Percentiles rank a stretch among this genome's conserved stretches.
phyloP scores from a whole-genome alignment of 768 basidiomycete species.

The Boletus coccyginus region DNA sequence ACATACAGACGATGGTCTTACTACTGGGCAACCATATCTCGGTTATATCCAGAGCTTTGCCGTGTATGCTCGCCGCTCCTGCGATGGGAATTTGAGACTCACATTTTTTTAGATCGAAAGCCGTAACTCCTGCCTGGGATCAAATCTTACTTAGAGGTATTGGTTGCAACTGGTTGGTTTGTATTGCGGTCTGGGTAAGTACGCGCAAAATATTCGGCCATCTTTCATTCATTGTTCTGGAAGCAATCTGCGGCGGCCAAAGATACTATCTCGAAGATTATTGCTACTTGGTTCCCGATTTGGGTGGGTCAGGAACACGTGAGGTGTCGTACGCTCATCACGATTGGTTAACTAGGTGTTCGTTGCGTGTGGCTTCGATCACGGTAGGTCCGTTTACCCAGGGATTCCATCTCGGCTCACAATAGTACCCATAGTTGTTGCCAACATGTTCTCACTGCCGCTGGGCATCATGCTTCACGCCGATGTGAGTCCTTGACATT shows the following conservation, averaged over 20 bases:
- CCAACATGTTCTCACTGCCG: conserved; percentile 76
- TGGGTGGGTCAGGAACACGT: conserved; percentile 46
- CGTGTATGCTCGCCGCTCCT: conserved; percentile 40
- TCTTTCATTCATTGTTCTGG: background rate
- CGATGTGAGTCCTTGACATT: conserved; percentile 40
- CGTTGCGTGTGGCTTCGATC: conserved; percentile 68
- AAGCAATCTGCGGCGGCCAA: conserved; percentile 69
- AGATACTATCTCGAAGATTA: conserved; percentile 69
- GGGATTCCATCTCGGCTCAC: background rate
- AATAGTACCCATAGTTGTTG: conserved; percentile 44
- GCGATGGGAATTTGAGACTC: background rate
- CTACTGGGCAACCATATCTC: conserved; percentile 56
- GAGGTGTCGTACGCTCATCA: background rate
- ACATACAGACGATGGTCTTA: conserved; percentile 53
- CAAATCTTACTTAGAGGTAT: conserved; percentile 73
- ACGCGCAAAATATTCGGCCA: background rate
- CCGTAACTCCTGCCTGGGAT: conserved; percentile 62
- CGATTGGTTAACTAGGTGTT: conserved; percentile 45
- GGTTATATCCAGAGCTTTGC: conserved; percentile 53
- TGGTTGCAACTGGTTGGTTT: conserved; percentile 77
- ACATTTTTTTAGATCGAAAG: conserved; percentile 50
- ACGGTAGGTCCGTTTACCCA: conserved; percentile 42
- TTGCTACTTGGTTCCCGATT: conserved; percentile 71
- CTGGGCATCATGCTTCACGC: conserved; percentile 70
- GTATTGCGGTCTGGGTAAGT: conserved; percentile 69